phyloP scores from a whole-genome alignment of 129 eudicot genomes.

The Scalesia atractyloides region DNA sequence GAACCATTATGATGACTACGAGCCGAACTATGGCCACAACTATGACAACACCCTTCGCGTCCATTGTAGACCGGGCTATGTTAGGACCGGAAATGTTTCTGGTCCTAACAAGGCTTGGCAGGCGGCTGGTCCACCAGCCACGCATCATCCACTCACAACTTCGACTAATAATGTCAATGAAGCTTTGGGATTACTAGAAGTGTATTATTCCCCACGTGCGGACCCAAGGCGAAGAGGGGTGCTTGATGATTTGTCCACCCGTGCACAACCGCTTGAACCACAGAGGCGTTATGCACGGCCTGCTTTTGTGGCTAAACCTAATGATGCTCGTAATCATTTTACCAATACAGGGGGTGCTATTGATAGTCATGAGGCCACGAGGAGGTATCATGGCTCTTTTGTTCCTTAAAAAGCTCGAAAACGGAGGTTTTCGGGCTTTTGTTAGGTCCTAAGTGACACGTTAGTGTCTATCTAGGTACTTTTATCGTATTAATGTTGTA shows the following conservation, averaged over 20 bases:
- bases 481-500: constrained; percentile 7
- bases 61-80: constrained; percentile 1
- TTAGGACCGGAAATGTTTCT: constrained; percentile 8
- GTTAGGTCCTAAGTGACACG: background rate
- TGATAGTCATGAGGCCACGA: background rate
- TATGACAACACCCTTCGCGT: constrained; percentile 7
- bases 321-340: constrained; percentile 4
- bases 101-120: constrained; percentile 23
- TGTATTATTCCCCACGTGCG: constrained; percentile 28
- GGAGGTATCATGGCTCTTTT: background rate
- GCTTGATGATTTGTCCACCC: constrained; percentile 33
- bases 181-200: constrained; percentile 31
- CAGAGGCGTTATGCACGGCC: constrained; percentile 38
- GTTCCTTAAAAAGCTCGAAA: background rate
- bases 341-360: background rate
- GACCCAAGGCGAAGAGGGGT: constrained; percentile 39
- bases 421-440: background rate
- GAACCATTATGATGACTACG: background rate
- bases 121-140: constrained; percentile 10
- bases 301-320: constrained; percentile 26
- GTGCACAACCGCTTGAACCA: constrained; percentile 37
- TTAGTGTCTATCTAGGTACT: background rate
- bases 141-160: constrained; percentile 31
- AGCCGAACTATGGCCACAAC: constrained; percentile 11
- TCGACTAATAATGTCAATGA: constrained; percentile 24